A percentile compares a stretch with the other conserved stretches of the same genome.
phyloP scores from a whole-genome alignment of 2,329 filamentous ascomycete genomes.

The Albophoma yamanashiensis region DNA sequence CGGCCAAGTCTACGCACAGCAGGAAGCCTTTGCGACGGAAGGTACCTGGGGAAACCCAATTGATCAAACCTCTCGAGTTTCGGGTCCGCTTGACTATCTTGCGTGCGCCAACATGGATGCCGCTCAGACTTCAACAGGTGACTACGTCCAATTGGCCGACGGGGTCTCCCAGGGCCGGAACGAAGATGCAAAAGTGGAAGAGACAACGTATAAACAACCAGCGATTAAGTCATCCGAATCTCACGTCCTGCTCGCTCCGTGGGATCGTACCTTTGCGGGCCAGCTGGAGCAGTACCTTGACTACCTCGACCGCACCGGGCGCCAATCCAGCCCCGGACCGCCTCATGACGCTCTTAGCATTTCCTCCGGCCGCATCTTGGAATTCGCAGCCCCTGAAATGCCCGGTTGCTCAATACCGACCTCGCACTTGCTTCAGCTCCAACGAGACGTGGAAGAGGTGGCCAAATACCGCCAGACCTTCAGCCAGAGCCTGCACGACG shows the following conservation, averaged over 20 bases:
- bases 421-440: neutral
- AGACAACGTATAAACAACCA: neutral
- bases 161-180: neutral
- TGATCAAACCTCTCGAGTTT: no score
- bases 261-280: neutral
- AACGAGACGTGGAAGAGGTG: neutral
- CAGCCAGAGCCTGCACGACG: neutral
- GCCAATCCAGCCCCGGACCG: neutral
- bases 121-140: no score
- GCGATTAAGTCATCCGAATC: neutral
- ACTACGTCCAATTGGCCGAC: neutral
- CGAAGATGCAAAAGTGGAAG: neutral
- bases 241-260: neutral
- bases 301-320: neutral
- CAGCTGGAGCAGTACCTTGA: conserved; percentile 2
- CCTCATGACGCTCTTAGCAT: neutral
- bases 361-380: neutral
- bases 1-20: neutral
- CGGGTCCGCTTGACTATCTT: no score
- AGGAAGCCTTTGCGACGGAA: neutral
- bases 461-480: neutral
- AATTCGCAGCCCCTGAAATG: neutral
- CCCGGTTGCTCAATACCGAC: neutral
- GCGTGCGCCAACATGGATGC: no score
- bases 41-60: neutral